A percentile compares a stretch with the other conserved stretches of the same genome.
Evolutionary conservation across 1,284 basidiomycete genomes (phyloP).

Genomic region (Austroboletus novae-zelandiae): DNA sequence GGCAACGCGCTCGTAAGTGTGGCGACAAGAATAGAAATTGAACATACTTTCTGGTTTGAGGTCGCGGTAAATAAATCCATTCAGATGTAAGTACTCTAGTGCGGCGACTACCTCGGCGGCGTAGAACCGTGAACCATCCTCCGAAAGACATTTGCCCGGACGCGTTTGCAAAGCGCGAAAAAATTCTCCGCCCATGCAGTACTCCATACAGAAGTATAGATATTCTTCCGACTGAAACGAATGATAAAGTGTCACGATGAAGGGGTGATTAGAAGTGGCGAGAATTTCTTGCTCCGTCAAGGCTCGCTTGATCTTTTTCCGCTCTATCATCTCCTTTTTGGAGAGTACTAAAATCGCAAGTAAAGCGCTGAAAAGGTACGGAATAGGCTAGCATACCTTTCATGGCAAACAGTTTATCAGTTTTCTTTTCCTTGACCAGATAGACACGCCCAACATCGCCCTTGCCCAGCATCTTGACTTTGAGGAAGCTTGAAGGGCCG

Average conservation of each 20-base stretch:
- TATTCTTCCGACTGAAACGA: constrained; percentile 98
- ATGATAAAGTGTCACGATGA: constrained; percentile 96
- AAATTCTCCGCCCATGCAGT: constrained; percentile 99
- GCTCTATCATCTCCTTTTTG: constrained; percentile 98
- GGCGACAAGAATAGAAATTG: background rate
- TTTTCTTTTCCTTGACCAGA: constrained; percentile 94
- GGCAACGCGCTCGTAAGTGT: constrained; percentile 11
- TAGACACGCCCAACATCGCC: constrained; percentile 97
- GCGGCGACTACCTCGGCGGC: constrained; percentile 98
- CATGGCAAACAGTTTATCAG: constrained; percentile 91
- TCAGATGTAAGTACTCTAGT: constrained; percentile 96
- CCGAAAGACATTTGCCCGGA: constrained; percentile 93
- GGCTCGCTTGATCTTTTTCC: constrained; percentile 97
- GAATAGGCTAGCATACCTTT: constrained; percentile 62
- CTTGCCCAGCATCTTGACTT: constrained; percentile 93
- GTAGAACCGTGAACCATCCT: constrained; percentile 96
- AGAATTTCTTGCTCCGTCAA: constrained; percentile 96
- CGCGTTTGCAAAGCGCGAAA: constrained; percentile 95
- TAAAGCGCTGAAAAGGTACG: constrained; percentile 27
- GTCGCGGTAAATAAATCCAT: constrained; percentile 99
- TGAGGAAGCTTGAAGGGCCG: constrained; percentile 86
- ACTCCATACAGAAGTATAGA: constrained; percentile 98
- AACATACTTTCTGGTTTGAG: constrained; percentile 97
- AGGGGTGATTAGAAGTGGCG: constrained; percentile 94
- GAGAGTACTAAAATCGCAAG: constrained; percentile 71